A percentile compares a stretch with the other conserved stretches of the same genome.
Evolutionary conservation across 345 rosid species (phyloP).

Genomic region (Linum trigynum): DNA sequence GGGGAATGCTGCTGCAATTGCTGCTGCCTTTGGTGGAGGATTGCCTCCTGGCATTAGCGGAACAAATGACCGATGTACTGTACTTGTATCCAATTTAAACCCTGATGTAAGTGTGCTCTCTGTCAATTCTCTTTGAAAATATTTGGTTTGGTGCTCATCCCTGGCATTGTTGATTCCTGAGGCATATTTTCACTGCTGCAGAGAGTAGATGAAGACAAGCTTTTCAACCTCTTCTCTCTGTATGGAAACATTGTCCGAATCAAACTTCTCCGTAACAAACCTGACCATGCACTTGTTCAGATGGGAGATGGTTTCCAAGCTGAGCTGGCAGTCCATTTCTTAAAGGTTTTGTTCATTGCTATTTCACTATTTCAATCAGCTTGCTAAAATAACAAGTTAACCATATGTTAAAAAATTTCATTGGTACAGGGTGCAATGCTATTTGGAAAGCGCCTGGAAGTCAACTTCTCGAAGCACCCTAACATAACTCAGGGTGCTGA

Average conservation of each 20-base stretch:
- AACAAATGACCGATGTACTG: constrained; percentile 88
- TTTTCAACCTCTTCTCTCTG: constrained; percentile 86
- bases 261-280: constrained; percentile 88
- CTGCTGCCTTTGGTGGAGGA: constrained; percentile 94
- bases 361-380: background rate
- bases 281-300: constrained; percentile 97
- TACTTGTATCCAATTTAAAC: constrained; percentile 81
- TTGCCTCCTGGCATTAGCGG: constrained; percentile 94
- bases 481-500: constrained; percentile 87
- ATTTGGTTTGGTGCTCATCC: background rate
- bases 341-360: constrained; percentile 46
- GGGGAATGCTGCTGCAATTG: constrained; percentile 86
- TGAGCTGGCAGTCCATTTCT: constrained; percentile 90
- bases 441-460: constrained; percentile 90
- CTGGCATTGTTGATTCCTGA: constrained; percentile 6
- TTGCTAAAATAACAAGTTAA: background rate
- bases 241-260: constrained; percentile 94
- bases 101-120: constrained; percentile 54
- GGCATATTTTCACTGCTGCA: constrained; percentile 17
- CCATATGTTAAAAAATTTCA: background rate
- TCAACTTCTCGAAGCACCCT: constrained; percentile 84
- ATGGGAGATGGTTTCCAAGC: constrained; percentile 99
- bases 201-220: constrained; percentile 88
- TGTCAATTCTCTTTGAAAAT: background rate
- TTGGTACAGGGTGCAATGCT: constrained; percentile 63